Base-by-base conservation (phyloP, 805 yeast species). In the Hanseniaspora vineae region DNA sequence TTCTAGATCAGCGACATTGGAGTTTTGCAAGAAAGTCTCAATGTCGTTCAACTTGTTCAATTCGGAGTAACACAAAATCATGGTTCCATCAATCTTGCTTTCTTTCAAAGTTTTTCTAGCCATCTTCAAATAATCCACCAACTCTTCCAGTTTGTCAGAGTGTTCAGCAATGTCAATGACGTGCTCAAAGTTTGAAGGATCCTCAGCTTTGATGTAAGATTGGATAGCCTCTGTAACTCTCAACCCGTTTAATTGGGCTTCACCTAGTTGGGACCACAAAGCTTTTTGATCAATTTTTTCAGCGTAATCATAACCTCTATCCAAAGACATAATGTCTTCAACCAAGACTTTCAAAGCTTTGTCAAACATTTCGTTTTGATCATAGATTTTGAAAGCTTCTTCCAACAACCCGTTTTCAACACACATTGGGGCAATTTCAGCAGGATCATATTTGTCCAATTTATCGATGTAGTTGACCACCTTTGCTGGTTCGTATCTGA, bases 101-200 rank as follows among this genome's bases (percentile, higher is more conserved):
- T 92, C 98, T 61, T 96, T 84, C 61, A 87, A 72, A 17, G 89
- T 74, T 62, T 81, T 78, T 69, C 98, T 83, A 14, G 98, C 96
- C 95, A 88, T 87, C 53, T 76, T 72, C 67, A 92, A 75, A 69
- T 77, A 92, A 54, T 84, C 80, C 56, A 90, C 72, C 56, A 92
- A 78, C 66, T 92, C 97, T 59, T 90, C 97, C 64, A 81, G 95
- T 64, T 89, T 90, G 54, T 96, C 97, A 35, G 96, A 95, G 59
- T 85, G 94, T 61, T 89, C 94, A 44, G 97, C 78, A 57, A 88
- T 84, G 58, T 92, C 97, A 66, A 92, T 90, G 43, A 90, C 96
- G 58, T 84, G 87, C 49, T 80, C 86, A 61, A 73, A 92, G 71
- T 92, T 87, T 46, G 84, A 76, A 50, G 97, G 92, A 64, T 90